phyloP scores from a whole-genome alignment of 2,329 filamentous ascomycete genomes.

The Colletotrichum horii region DNA sequence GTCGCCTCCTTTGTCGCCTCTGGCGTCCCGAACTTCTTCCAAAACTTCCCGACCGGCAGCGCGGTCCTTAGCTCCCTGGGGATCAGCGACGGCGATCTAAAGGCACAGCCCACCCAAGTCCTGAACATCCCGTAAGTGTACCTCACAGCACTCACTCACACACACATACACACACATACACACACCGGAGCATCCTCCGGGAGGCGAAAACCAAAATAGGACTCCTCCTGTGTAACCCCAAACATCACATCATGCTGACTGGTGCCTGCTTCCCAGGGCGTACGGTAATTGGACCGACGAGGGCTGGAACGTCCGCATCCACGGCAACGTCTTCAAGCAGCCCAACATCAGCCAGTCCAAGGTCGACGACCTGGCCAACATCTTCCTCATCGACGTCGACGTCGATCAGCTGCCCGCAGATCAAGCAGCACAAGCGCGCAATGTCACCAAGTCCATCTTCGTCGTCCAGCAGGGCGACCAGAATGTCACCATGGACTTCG shows the following conservation, averaged over 20 bases:
- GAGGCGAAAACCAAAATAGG: background rate
- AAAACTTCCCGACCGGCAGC: constrained; percentile 67
- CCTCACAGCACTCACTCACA: background rate
- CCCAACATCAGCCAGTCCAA: constrained; percentile 70
- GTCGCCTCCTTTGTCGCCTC: constrained; percentile 66
- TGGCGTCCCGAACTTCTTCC: constrained; percentile 71
- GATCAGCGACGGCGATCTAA: constrained; percentile 62
- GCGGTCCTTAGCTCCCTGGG: constrained; percentile 66
- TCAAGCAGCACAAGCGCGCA: constrained; percentile 72
- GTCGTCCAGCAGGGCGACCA: constrained; percentile 74
- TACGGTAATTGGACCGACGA: constrained; percentile 81
- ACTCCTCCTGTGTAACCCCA: background rate
- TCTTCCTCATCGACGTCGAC: constrained; percentile 71
- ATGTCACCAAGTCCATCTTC: constrained; percentile 75
- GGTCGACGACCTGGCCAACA: constrained; percentile 71
- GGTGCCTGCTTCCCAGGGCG: constrained; percentile 34
- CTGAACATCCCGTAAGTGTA: constrained; percentile 67
- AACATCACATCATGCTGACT: constrained; percentile 9
- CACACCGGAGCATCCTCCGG: background rate
- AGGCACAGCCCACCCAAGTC: constrained; percentile 70
- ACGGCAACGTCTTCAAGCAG: constrained; percentile 83
- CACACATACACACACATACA: background rate
- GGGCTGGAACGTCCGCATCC: constrained; percentile 78
- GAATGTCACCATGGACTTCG: constrained; percentile 68
- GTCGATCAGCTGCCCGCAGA: constrained; percentile 62